A percentile compares a stretch with the other conserved stretches of the same genome.
phyloP scores from a whole-genome alignment of 371 early-diverging fungal genomes.

The Entomophthora muscae region DNA sequence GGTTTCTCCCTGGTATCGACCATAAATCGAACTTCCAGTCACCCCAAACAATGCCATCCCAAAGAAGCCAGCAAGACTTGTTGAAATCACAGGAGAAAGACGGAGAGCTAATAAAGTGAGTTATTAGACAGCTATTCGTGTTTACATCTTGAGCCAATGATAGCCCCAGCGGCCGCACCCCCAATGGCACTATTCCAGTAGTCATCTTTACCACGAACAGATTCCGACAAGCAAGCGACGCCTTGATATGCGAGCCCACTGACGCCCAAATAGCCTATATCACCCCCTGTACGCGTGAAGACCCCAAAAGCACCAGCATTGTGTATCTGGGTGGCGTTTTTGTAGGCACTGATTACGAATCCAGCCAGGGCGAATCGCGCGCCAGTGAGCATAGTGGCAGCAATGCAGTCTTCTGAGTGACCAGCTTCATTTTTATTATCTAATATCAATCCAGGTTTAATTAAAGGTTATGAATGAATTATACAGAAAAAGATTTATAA shows the following conservation, averaged over 20 bases:
- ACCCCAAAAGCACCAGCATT: constrained; percentile 8
- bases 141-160: constrained; percentile 3
- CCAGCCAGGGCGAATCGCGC: constrained; percentile 8
- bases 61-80: not conserved
- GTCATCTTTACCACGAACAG: constrained; percentile 1
- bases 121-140: not conserved
- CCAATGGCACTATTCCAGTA: constrained; percentile 4
- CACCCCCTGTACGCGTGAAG: constrained; percentile 9
- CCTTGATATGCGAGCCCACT: not conserved
- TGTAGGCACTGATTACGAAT: constrained; percentile 3
- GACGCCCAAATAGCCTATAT: constrained; percentile 7
- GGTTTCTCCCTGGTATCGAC: not conserved
- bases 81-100: not conserved
- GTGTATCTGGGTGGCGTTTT: constrained; percentile 3
- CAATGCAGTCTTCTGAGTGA: too few relatives aligned
- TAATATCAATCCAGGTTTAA: too few relatives aligned
- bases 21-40: not conserved
- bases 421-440: too few relatives aligned
- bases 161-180: not conserved
- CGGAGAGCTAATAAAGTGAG: not conserved
- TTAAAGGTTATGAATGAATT: too few relatives aligned
- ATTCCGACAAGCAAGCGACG: not conserved
- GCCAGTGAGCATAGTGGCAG: too few relatives aligned
- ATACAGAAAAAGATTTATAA: too few relatives aligned
- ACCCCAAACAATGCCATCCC: not conserved